phyloP scores from a whole-genome alignment of 768 basidiomycete species.

The Dioszegia aurantiaca region DNA sequence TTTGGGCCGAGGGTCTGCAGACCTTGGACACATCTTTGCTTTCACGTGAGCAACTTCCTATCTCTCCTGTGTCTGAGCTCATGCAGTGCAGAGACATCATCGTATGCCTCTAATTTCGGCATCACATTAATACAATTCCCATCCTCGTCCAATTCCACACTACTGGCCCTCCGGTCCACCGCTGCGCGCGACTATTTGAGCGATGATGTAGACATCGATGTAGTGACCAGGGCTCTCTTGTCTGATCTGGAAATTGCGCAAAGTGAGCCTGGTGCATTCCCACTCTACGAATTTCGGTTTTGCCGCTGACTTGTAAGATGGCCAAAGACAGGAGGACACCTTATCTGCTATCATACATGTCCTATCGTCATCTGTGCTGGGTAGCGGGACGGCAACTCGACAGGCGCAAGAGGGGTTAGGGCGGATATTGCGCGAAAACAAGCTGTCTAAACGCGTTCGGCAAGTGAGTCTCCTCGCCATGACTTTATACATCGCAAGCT shows the following conservation, averaged over 20 bases:
- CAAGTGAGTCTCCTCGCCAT: no score
- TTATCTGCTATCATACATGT: background rate
- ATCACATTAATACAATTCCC: no score
- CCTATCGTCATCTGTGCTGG: background rate
- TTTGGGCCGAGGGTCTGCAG: no score
- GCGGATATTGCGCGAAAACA: background rate
- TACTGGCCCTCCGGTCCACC: background rate
- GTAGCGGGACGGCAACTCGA: background rate
- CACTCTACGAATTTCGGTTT: background rate
- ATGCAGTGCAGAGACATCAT: no score
- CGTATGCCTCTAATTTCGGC: no score
- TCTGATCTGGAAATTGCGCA: background rate
- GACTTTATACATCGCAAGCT: no score
- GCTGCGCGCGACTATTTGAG: no score
- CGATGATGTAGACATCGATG: background rate
- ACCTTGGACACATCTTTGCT: no score
- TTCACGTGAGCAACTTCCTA: no score
- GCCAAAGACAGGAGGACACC: background rate
- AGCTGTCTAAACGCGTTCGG: background rate
- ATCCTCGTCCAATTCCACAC: no score
- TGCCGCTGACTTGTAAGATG: background rate
- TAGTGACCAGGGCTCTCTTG: background rate
- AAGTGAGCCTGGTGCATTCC: constrained; percentile 4
- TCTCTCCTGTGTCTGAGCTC: no score
- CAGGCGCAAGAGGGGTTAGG: background rate